phyloP scores from a whole-genome alignment of 768 basidiomycete species.

The Pleurotus citrinopileatus region DNA sequence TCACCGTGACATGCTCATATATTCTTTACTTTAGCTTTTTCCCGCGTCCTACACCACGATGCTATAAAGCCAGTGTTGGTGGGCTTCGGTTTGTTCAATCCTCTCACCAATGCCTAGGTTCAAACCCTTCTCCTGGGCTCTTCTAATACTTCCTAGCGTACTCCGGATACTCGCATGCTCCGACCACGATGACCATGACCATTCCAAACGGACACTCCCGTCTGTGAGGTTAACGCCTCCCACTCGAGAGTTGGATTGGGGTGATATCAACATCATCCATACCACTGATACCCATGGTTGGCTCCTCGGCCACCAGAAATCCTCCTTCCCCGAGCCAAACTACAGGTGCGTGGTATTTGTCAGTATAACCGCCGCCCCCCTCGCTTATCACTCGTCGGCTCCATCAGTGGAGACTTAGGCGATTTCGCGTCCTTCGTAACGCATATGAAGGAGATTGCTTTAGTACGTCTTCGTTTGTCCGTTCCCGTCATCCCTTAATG shows the following conservation, averaged over 20 bases:
- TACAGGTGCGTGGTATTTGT: constrained; percentile 48
- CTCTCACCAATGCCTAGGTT: neutral
- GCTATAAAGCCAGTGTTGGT: too few relatives aligned
- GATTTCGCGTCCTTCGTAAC: constrained; percentile 84
- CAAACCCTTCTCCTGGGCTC: neutral
- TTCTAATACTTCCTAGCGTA: neutral
- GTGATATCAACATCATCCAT: constrained; percentile 66
- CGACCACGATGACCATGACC: constrained; percentile 25
- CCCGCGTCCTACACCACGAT: too few relatives aligned
- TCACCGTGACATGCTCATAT: too few relatives aligned
- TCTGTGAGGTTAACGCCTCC: constrained; percentile 45
- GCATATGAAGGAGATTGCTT: constrained; percentile 76
- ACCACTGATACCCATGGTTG: constrained; percentile 74
- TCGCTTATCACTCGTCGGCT: neutral
- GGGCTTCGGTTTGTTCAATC: too few relatives aligned
- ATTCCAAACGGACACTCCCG: constrained; percentile 34
- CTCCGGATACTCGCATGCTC: constrained; percentile 1
- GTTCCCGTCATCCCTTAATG: neutral
- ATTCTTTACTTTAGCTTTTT: too few relatives aligned
- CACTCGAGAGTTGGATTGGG: constrained; percentile 57
- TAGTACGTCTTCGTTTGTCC: constrained; percentile 28
- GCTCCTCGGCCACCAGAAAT: constrained; percentile 83
- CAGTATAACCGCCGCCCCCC: neutral
- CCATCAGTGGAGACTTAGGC: constrained; percentile 48
- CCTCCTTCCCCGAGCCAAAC: constrained; percentile 70